Conservation (phyloP, 441 rosid genomes). For the Kokia cookei region DNA sequence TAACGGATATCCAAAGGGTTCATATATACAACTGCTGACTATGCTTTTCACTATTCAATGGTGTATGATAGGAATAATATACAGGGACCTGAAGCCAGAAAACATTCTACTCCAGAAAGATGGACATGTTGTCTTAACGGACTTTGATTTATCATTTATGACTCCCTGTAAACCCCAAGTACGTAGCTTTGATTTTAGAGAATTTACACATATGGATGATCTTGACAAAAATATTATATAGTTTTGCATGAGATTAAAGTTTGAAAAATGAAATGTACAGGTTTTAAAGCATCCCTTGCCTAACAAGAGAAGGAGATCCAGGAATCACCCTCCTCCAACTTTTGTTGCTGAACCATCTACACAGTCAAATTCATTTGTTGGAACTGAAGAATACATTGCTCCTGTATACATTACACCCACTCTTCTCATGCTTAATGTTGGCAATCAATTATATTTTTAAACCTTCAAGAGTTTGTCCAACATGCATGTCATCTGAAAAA, state of each 20-base stretch:
- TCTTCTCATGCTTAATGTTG: not conserved
- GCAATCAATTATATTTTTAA: not conserved
- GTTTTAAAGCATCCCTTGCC: conserved; percentile 51
- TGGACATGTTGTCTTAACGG: conserved; percentile 78
- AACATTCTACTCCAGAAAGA: conserved; percentile 82
- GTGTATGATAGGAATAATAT: conserved; percentile 60
- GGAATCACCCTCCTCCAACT: conserved; percentile 65
- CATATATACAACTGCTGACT: not conserved
- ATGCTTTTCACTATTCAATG: not conserved
- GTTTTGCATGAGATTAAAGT: not conserved
- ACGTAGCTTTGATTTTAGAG: not conserved
- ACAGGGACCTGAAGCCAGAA: conserved; percentile 96
- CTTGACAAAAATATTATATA: not conserved
- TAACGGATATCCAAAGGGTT: not conserved
- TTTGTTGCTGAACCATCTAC: conserved; percentile 82
- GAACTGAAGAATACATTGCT: conserved; percentile 98
- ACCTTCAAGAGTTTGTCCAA: not conserved
- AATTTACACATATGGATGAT: not conserved
- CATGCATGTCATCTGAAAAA: not conserved
- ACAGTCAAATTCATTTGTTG: conserved; percentile 91
- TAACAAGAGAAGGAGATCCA: conserved; percentile 60
- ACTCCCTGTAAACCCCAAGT: conserved; percentile 80
- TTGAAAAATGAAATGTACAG: conserved; percentile 29
- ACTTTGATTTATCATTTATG: conserved; percentile 91
- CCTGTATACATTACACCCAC: conserved; percentile 82